These are phyloP conservation scores for Lichtheimia ramosa DNA, from an alignment of 371 early-diverging fungal genomes.

Conservation along the genomic window DNA sequence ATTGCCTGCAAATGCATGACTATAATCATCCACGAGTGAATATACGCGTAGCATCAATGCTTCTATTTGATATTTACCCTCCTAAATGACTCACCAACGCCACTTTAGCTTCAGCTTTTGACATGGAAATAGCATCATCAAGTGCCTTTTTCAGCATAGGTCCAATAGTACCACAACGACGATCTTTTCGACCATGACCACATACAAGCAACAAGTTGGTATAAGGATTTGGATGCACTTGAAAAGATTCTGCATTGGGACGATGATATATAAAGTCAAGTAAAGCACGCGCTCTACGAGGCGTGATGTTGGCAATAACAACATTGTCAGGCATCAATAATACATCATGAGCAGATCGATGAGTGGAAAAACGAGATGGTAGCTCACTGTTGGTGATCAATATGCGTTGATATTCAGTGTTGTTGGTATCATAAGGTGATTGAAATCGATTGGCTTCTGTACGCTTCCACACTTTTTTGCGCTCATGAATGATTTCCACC, in stretches of 20 bases:
- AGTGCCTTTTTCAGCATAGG: constrained; percentile 31
- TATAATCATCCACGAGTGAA: neutral
- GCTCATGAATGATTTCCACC: constrained; percentile 19
- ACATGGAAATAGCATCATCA: constrained; percentile 18
- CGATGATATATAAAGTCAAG: constrained; percentile 35
- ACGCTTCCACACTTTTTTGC: constrained; percentile 6
- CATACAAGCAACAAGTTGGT: constrained; percentile 30
- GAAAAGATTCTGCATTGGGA: constrained; percentile 23
- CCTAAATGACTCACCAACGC: constrained; percentile 41
- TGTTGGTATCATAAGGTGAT: constrained; percentile 9
- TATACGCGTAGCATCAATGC: neutral
- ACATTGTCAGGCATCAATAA: constrained; percentile 38
- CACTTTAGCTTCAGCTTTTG: constrained; percentile 10
- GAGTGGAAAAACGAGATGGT: constrained; percentile 21
- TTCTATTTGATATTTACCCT: constrained; percentile 15
- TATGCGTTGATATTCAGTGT: constrained; percentile 18
- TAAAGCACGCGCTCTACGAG: constrained; percentile 20
- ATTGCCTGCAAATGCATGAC: constrained; percentile 46
- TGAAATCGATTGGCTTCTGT: constrained; percentile 21
- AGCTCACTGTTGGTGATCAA: constrained; percentile 31
- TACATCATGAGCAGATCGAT: constrained; percentile 24
- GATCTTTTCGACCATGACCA: constrained; percentile 39
- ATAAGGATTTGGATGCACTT: constrained; percentile 23
- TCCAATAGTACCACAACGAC: constrained; percentile 39
- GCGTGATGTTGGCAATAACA: constrained; percentile 37